These are phyloP conservation scores for Aechmea fasciata DNA, from an alignment of 176 grass and related monocot genomes.

Conservation along the genomic window DNA sequence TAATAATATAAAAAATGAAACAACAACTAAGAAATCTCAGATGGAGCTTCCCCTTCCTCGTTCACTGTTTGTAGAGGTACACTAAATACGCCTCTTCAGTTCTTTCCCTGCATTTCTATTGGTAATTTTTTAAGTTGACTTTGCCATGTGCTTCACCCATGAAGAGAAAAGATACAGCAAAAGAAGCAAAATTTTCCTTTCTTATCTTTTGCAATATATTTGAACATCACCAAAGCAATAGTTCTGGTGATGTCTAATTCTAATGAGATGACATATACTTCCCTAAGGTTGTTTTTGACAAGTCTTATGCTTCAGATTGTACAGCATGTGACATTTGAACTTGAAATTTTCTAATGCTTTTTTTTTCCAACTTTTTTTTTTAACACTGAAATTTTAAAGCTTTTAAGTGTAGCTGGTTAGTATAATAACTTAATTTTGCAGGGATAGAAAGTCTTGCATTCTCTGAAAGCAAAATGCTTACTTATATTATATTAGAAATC, in stretches of 20 bases:
- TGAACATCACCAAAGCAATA: too few relatives aligned
- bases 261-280: too few relatives aligned
- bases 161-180: too few relatives aligned
- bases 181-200: too few relatives aligned
- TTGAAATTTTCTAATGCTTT: background rate
- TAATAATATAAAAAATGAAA: background rate
- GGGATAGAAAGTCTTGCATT: background rate
- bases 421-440: background rate
- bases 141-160: too few relatives aligned
- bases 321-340: background rate
- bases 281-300: too few relatives aligned
- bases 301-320: too few relatives aligned
- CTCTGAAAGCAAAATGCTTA: background rate
- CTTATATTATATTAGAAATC: too few relatives aligned
- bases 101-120: background rate
- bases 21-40: constrained; percentile 14
- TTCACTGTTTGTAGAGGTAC: constrained; percentile 53
- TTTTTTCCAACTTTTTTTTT: background rate
- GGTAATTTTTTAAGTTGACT: background rate
- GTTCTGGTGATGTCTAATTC: too few relatives aligned
- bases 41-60: constrained; percentile 31
- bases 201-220: too few relatives aligned
- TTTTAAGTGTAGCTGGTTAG: background rate
- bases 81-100: background rate
- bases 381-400: too few relatives aligned